Evolutionary conservation across 495 filamentous ascomycete genomes (phyloP).

Genomic region (Talaromyces trachyspermus): DNA sequence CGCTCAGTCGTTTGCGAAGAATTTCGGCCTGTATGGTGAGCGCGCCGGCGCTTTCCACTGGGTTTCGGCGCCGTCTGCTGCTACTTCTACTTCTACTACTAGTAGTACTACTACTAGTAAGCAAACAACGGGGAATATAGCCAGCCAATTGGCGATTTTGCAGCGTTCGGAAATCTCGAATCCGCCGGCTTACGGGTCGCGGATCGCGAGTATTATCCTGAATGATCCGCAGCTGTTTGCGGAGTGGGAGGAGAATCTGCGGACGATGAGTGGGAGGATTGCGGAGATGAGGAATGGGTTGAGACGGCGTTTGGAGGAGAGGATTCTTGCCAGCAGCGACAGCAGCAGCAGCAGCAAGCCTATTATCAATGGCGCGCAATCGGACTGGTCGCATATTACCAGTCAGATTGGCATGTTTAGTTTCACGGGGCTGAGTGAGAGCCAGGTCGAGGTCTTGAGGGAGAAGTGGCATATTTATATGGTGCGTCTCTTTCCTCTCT

Average conservation of each 20-base stretch:
- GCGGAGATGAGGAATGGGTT: slow-evolving; percentile 77
- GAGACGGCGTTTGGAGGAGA: slow-evolving; percentile 68
- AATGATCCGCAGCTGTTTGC: slow-evolving; percentile 77
- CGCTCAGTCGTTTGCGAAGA: slow-evolving; percentile 97
- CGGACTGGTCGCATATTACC: slow-evolving; percentile 95
- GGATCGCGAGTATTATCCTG: slow-evolving; percentile 73
- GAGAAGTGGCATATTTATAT: slow-evolving; percentile 89
- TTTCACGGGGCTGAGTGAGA: slow-evolving; percentile 84
- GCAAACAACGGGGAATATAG: slow-evolving; percentile 51
- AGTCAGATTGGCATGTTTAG: slow-evolving; percentile 99
- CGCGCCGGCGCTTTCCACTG: slow-evolving; percentile 96
- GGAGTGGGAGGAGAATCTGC: slow-evolving; percentile 91
- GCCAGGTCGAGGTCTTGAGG: slow-evolving; percentile 74
- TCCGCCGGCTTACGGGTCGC: slow-evolving; percentile 87
- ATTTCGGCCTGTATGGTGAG: slow-evolving; percentile 97
- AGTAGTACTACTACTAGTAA: not conserved
- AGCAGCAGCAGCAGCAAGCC: too few species aligned
- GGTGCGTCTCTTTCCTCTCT: slow-evolving; percentile 29
- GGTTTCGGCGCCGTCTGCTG: slow-evolving; percentile 74
- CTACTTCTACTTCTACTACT: slow-evolving; percentile 53
- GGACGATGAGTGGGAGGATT: slow-evolving; percentile 91
- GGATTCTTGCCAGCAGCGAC: too few species aligned
- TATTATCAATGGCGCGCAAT: too few species aligned
- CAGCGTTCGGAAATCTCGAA: slow-evolving; percentile 97
- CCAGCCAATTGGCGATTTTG: slow-evolving; percentile 85